phyloP scores from a whole-genome alignment of 139 green algal species.

The Eudorina sp. region DNA sequence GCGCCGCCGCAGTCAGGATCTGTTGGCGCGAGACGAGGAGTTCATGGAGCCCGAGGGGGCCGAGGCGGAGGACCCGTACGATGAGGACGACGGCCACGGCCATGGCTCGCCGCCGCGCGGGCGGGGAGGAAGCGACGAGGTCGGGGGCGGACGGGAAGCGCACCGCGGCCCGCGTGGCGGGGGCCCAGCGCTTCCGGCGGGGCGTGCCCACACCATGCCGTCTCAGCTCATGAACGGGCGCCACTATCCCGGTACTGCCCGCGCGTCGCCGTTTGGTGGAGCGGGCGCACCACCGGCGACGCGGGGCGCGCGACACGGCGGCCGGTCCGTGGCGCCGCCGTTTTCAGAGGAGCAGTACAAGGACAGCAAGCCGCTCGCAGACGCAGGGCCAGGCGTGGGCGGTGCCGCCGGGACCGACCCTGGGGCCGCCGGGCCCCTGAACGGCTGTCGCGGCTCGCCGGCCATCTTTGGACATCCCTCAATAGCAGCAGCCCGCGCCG shows the following conservation, averaged over 20 bases:
- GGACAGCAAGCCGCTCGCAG: not conserved
- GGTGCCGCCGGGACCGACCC: not conserved
- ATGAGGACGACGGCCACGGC: not conserved
- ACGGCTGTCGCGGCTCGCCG: not conserved
- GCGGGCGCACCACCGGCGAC: not conserved
- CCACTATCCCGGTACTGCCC: not conserved
- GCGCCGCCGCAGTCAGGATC: constrained; percentile 32
- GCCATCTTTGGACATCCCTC: not conserved
- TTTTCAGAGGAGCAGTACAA: not conserved
- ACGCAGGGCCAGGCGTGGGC: not conserved
- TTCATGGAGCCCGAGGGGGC: not conserved
- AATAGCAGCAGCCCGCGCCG: not conserved
- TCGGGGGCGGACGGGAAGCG: too few relatives aligned
- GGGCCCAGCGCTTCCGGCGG: too few relatives aligned
- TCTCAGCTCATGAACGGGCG: not conserved
- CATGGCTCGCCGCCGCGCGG: not conserved
- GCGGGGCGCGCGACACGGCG: not conserved
- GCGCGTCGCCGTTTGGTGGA: not conserved
- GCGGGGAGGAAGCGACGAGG: too few relatives aligned
- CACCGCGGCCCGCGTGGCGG: too few relatives aligned
- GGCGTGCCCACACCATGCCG: too few relatives aligned
- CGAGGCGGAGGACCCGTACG: not conserved
- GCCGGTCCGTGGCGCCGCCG: not conserved
- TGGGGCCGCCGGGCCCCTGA: not conserved
- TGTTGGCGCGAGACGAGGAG: constrained; percentile 20